Conservation (phyloP, 352 stramenopile genomes). For the Blastocystis sp. region DNA sequence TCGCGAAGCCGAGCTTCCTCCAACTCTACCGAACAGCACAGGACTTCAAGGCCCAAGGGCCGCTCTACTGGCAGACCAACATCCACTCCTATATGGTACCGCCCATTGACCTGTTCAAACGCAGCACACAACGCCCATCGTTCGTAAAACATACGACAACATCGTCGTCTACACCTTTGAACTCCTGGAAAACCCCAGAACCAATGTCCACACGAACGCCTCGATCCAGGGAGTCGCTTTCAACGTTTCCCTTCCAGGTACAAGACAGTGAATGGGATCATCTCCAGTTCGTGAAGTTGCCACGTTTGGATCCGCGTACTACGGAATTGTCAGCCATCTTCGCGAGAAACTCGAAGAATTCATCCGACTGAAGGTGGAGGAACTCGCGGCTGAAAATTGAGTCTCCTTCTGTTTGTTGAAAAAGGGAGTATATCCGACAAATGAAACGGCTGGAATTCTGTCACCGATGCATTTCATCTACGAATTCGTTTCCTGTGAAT, state of each 20-base stretch:
- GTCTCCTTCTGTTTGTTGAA: not conserved
- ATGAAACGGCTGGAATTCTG: not conserved
- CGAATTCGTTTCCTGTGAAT: not conserved
- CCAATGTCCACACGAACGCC: conserved; percentile 38
- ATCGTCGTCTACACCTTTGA: conserved; percentile 56
- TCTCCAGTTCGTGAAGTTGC: conserved; percentile 28
- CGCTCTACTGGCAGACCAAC: conserved; percentile 56
- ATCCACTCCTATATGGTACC: conserved; percentile 55
- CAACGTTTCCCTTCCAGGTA: conserved; percentile 27
- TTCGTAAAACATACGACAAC: conserved; percentile 55
- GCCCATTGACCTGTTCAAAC: not conserved
- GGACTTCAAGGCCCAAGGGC: conserved; percentile 16
- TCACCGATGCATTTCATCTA: not conserved
- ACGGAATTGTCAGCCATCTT: conserved; percentile 45
- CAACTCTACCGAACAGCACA: conserved; percentile 38
- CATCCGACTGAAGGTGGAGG: conserved; percentile 38
- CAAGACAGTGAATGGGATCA: not conserved
- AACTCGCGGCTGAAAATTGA: conserved; percentile 23
- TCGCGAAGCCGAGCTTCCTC: conserved; percentile 51
- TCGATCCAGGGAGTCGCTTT: conserved; percentile 49
- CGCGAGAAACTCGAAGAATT: conserved; percentile 38
- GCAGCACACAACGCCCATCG: conserved; percentile 35
- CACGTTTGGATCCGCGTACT: conserved; percentile 48
- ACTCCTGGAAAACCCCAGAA: conserved; percentile 46
- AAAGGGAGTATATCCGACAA: not conserved